A percentile compares a stretch with the other conserved stretches of the same genome.
Conservation (phyloP, 2,329 filamentous ascomycete species). For the Phaeophleospora eucalypticola region DNA sequence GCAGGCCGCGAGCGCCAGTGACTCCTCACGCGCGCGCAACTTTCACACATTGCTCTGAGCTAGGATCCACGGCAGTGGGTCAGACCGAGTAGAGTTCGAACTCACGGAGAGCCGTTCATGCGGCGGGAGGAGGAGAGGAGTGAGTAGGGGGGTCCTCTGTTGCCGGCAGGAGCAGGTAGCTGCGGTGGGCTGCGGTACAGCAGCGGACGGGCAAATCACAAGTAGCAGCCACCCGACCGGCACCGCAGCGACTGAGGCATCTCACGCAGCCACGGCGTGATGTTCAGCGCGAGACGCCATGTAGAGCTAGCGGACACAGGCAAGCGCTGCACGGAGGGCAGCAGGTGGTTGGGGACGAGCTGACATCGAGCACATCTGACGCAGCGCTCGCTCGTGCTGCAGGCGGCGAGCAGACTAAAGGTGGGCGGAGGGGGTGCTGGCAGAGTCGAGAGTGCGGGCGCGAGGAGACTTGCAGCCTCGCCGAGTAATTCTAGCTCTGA, state of each 20-base stretch:
- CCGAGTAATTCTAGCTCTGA: constrained; percentile 15
- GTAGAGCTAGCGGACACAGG: constrained; percentile 13
- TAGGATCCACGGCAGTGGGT: constrained; percentile 5
- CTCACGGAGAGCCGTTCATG: constrained; percentile 2
- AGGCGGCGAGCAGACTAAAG: constrained; percentile 3
- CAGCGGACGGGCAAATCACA: constrained; percentile 17
- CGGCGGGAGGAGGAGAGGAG: not conserved
- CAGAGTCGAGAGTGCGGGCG: constrained; percentile 7
- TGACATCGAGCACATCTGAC: constrained; percentile 6
- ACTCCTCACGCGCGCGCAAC: constrained; percentile 6
- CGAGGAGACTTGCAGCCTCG: constrained; percentile 13
- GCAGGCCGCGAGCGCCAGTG: constrained; percentile 1
- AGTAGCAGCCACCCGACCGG: constrained; percentile 9
- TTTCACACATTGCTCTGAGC: too few relatives aligned
- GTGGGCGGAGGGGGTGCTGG: not conserved
- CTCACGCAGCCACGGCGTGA: constrained; percentile 16
- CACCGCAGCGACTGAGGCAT: constrained; percentile 13
- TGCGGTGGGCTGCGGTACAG: constrained; percentile 19
- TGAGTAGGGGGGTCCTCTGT: not conserved
- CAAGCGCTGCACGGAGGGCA: constrained; percentile 14
- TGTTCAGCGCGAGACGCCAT: constrained; percentile 13
- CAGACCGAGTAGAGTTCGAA: not conserved
- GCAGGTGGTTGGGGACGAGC: constrained; percentile 20
- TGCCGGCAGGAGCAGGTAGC: constrained; percentile 19
- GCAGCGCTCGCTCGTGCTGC: constrained; percentile 3